Percentiles rank a stretch among this genome's conserved stretches.
These are phyloP conservation scores for Starmerella scarabaei DNA, from an alignment of 805 yeast species.

Conservation along the genomic window DNA sequence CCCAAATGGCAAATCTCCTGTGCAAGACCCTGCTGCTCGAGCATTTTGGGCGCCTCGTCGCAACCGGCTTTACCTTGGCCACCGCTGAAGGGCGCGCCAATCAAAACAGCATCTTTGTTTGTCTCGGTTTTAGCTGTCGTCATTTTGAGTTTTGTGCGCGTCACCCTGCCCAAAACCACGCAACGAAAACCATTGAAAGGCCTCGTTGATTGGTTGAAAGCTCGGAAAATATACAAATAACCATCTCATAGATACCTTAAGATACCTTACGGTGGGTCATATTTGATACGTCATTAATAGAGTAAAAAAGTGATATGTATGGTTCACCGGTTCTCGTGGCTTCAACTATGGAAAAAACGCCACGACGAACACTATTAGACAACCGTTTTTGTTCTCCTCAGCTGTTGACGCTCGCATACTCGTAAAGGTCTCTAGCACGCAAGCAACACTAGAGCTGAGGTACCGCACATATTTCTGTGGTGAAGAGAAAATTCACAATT, in stretches of 20 bases:
- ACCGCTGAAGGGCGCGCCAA: slow-evolving; percentile 87
- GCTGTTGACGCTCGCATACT: slow-evolving; percentile 24
- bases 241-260: too few species aligned
- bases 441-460: slow-evolving; percentile 25
- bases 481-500: neutral
- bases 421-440: slow-evolving; percentile 17
- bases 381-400: slow-evolving; percentile 19
- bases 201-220: too few species aligned
- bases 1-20: slow-evolving; percentile 52
- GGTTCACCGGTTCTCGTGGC: slow-evolving; percentile 25
- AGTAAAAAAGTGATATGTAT: slow-evolving; percentile 15
- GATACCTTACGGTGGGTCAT: too few species aligned
- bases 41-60: slow-evolving; percentile 79
- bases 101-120: slow-evolving; percentile 28
- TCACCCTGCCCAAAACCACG: too few species aligned
- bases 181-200: too few species aligned
- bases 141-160: too few species aligned
- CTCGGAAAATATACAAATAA: too few species aligned
- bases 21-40: slow-evolving; percentile 59
- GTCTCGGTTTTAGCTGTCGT: neutral
- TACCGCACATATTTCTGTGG: slow-evolving; percentile 20
- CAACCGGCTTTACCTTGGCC: slow-evolving; percentile 94
- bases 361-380: slow-evolving; percentile 25
- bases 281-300: too few species aligned
- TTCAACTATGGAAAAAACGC: slow-evolving; percentile 18